Conservation (phyloP, 2,329 filamentous ascomycete species). For the Phoma herbarum region DNA sequence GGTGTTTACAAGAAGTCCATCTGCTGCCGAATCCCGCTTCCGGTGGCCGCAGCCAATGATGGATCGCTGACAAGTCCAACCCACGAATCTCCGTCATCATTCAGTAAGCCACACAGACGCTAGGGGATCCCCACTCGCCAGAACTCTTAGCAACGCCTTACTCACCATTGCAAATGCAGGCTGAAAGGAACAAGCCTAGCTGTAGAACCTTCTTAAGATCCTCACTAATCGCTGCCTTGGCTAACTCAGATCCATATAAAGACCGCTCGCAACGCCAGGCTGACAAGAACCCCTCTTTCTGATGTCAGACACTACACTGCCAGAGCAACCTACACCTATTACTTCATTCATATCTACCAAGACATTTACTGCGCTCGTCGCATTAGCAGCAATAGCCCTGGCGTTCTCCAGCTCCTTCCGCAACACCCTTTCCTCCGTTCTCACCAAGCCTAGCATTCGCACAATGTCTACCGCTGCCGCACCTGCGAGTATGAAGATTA, state of each 20-base stretch:
- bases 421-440: conserved; percentile 45
- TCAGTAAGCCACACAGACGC: conserved; percentile 37
- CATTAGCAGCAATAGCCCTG: conserved; percentile 56
- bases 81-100: conserved; percentile 39
- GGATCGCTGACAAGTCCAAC: conserved; percentile 26
- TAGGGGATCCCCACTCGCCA: conserved; percentile 20
- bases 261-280: conserved; percentile 15
- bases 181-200: conserved; percentile 25
- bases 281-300: conserved; percentile 25
- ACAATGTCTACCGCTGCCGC: conserved; percentile 52
- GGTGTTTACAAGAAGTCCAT: conserved; percentile 14
- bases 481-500: conserved; percentile 66
- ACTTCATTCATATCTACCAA: conserved; percentile 35
- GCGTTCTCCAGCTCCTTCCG: conserved; percentile 55
- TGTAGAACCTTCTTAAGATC: conserved; percentile 36
- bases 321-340: conserved; percentile 26
- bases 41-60: conserved; percentile 33
- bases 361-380: conserved; percentile 41
- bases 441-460: conserved; percentile 45
- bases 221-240: conserved; percentile 29
- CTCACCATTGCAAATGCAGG: conserved; percentile 48
- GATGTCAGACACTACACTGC: conserved; percentile 43
- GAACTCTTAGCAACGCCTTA: conserved; percentile 37
- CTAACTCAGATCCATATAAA: conserved; percentile 42
- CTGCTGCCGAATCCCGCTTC: conserved; percentile 6